A percentile compares a stretch with the other conserved stretches of the same genome.
These are phyloP conservation scores for Jasminum sambac DNA, from an alignment of 257 asterid genomes.

Conservation along the genomic window DNA sequence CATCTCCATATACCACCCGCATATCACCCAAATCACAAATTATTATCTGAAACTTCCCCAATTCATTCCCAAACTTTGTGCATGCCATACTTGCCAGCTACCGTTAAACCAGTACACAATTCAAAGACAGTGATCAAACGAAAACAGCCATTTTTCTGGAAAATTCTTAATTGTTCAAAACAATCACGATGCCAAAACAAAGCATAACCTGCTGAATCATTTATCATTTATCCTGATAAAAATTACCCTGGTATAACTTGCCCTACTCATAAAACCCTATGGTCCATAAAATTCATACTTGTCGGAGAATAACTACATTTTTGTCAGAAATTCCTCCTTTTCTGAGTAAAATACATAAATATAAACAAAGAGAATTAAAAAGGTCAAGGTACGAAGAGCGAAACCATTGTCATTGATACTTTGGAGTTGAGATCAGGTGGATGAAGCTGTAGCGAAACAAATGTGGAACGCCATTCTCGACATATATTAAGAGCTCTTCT, in stretches of 20 bases:
- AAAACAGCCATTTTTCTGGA: not conserved
- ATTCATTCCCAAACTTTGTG: not conserved
- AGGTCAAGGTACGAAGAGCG: not conserved
- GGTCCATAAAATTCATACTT: not conserved
- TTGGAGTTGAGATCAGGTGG: constrained; percentile 1
- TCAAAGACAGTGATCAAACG: not conserved
- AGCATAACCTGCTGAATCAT: not conserved
- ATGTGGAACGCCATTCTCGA: constrained; percentile 3
- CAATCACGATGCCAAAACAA: not conserved
- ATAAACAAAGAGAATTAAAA: not conserved
- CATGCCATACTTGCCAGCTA: not conserved
- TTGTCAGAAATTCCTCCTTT: not conserved
- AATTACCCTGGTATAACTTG: not conserved
- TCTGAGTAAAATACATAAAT: not conserved
- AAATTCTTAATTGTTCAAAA: not conserved
- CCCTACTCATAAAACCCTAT: not conserved
- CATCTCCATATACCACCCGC: not conserved
- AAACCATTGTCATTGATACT: constrained; percentile 10
- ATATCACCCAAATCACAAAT: not conserved
- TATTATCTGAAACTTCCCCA: not conserved
- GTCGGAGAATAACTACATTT: not conserved
- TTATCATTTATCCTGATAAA: not conserved
- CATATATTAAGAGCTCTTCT: not conserved
- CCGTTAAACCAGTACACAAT: not conserved
- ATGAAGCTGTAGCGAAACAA: not conserved